These are phyloP conservation scores for Osmanthus fragrans DNA, from an alignment of 257 asterid genomes.

Conservation along the genomic window DNA sequence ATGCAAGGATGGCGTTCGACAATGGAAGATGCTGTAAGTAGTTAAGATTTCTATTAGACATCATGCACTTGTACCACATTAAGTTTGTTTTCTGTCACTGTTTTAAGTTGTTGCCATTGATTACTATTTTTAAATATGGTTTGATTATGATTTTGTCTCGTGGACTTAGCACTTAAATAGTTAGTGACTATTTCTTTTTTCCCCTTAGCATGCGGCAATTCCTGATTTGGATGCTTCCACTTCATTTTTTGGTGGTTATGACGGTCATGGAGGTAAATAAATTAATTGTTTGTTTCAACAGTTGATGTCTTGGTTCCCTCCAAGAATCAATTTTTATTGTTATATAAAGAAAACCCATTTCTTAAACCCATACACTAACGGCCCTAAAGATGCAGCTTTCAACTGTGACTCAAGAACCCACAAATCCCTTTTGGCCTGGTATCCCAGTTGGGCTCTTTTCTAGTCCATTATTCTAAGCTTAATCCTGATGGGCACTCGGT, in stretches of 20 bases:
- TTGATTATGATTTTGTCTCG: background rate
- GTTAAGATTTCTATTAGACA: background rate
- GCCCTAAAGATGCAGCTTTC: slow-evolving; percentile 64
- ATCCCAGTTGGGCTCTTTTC: slow-evolving; percentile 54
- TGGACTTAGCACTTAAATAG: background rate
- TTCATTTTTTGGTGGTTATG: background rate
- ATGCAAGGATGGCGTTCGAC: slow-evolving; percentile 99
- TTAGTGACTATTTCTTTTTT: background rate
- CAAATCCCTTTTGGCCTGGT: slow-evolving; percentile 47
- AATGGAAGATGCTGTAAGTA: slow-evolving; percentile 97
- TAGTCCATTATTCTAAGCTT: slow-evolving; percentile 41
- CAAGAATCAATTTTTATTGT: slow-evolving; percentile 3
- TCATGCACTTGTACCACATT: slow-evolving; percentile 8
- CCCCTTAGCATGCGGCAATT: background rate
- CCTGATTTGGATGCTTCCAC: background rate
- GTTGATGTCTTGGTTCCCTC: background rate
- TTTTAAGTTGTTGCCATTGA: background rate
- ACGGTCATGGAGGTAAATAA: background rate
- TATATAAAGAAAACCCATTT: slow-evolving; percentile 28
- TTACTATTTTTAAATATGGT: background rate
- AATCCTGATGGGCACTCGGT: slow-evolving; percentile 34
- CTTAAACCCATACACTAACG: background rate
- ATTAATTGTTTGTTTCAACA: background rate
- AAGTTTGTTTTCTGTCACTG: background rate
- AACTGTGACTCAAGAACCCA: slow-evolving; percentile 67